Conservation (phyloP, 192 early-diverging fungal species). For the Oehlia diaphana region DNA sequence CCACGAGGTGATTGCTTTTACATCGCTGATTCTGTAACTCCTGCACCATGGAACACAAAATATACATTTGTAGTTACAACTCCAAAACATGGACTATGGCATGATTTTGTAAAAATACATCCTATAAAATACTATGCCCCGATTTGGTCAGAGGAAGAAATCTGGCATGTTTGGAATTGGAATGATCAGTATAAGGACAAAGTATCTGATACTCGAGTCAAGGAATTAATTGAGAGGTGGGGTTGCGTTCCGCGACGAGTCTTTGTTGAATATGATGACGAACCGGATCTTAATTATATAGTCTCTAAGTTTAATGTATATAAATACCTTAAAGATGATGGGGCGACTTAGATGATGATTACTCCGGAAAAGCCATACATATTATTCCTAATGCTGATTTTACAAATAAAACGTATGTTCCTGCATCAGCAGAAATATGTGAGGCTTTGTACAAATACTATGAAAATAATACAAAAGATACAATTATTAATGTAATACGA, state of each 20-base stretch:
- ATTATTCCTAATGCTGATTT: constrained; percentile 22
- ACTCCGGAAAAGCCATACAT: constrained; percentile 19
- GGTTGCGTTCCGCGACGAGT: neutral
- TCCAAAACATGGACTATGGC: no score
- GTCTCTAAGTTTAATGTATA: constrained; percentile 1
- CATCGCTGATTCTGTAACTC: no score
- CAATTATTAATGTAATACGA: neutral
- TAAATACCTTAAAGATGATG: constrained; percentile 1
- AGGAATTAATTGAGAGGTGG: constrained; percentile 12
- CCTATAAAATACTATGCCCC: no score
- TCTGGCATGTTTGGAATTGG: constrained; percentile 11
- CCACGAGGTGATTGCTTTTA: no score
- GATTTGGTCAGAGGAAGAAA: constrained; percentile 17
- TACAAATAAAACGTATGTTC: constrained; percentile 3
- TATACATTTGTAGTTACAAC: no score
- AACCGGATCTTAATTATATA: neutral
- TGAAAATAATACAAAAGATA: neutral
- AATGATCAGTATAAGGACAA: constrained; percentile 15
- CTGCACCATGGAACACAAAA: no score
- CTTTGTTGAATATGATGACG: constrained; percentile 20
- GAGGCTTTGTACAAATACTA: neutral
- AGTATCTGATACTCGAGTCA: constrained; percentile 17
- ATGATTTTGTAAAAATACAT: no score
- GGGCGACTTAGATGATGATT: constrained; percentile 4
- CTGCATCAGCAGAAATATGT: neutral